Percentiles rank a stretch among this genome's conserved stretches.
phyloP scores from a whole-genome alignment of 169 alveolate species.

The Plasmodium relictum region DNA sequence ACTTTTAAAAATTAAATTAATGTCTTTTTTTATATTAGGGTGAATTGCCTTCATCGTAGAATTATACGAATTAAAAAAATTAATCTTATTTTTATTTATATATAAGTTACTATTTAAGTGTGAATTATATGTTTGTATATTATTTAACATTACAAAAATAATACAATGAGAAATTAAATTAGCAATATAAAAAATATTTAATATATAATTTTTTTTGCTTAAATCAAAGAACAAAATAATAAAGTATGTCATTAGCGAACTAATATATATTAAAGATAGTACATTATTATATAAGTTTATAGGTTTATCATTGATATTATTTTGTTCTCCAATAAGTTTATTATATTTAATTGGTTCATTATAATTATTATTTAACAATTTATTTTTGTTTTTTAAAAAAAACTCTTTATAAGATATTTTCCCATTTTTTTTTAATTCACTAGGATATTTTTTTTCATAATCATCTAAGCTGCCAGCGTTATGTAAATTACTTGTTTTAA shows the following conservation, averaged over 20 bases:
- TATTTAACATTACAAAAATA: constrained; percentile 38
- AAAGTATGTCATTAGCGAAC: constrained; percentile 57
- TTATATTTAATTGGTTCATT: background rate
- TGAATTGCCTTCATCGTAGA: background rate
- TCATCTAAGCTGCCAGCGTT: background rate
- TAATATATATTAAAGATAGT: constrained; percentile 36
- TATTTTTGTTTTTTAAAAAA: no score
- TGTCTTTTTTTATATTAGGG: background rate
- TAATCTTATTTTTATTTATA: background rate
- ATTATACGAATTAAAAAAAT: background rate
- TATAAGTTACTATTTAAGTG: constrained; percentile 5
- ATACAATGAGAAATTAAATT: constrained; percentile 49
- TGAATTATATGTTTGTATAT: constrained; percentile 38
- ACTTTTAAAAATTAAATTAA: constrained; percentile 26
- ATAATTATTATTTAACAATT: background rate
- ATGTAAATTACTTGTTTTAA: background rate
- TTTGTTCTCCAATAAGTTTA: background rate
- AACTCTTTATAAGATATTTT: background rate
- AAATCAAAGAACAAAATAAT: constrained; percentile 51
- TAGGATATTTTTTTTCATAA: background rate
- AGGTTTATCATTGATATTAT: background rate
- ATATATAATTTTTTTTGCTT: constrained; percentile 43
- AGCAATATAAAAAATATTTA: constrained; percentile 26
- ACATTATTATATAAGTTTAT: constrained; percentile 53
- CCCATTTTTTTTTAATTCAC: constrained; percentile 2